phyloP scores from a whole-genome alignment of 208 protist genomes.

The Crithidia fasciculata region DNA sequence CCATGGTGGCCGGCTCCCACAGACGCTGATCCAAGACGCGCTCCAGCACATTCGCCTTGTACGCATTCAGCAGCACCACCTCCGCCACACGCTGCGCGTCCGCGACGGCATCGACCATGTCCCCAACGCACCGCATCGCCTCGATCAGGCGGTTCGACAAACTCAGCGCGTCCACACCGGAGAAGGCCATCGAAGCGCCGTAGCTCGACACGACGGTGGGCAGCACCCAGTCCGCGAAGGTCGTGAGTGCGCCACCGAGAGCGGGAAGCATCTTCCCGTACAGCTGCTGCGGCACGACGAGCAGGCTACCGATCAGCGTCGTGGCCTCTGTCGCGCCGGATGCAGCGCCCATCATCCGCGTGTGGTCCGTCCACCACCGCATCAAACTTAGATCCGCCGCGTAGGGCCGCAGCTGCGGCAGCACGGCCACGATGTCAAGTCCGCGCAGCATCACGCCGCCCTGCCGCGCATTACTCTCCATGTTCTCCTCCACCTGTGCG shows the following conservation, averaged over 20 bases:
- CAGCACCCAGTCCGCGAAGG: constrained; percentile 47
- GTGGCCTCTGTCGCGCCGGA: constrained; percentile 24
- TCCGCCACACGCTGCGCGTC: constrained; percentile 60
- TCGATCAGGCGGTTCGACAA: constrained; percentile 44
- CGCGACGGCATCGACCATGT: constrained; percentile 36
- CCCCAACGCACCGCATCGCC: constrained; percentile 41
- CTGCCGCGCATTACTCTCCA: constrained; percentile 38
- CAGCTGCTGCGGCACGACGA: constrained; percentile 21
- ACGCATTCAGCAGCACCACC: constrained; percentile 69
- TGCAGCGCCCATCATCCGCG: constrained; percentile 15
- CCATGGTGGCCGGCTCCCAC: constrained; percentile 57
- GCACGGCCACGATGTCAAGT: constrained; percentile 68
- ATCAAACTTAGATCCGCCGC: constrained; percentile 68
- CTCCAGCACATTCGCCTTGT: constrained; percentile 76
- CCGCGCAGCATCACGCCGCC: constrained; percentile 73
- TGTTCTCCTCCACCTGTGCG: constrained; percentile 67
- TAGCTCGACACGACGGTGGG: constrained; percentile 44
- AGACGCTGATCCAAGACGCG: constrained; percentile 42
- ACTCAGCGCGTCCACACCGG: constrained; percentile 18
- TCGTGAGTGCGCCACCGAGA: constrained; percentile 31
- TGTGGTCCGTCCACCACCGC: constrained; percentile 67
- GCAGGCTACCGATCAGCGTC: constrained; percentile 7
- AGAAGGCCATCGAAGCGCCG: constrained; percentile 31
- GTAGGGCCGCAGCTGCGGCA: constrained; percentile 75
- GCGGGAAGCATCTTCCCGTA: constrained; percentile 44